Evolutionary conservation across 192 early-diverging fungal species (phyloP), one percentile per base, ranked within the genome.

Genomic region (Gryganskiella cystojenkinii): DNA sequence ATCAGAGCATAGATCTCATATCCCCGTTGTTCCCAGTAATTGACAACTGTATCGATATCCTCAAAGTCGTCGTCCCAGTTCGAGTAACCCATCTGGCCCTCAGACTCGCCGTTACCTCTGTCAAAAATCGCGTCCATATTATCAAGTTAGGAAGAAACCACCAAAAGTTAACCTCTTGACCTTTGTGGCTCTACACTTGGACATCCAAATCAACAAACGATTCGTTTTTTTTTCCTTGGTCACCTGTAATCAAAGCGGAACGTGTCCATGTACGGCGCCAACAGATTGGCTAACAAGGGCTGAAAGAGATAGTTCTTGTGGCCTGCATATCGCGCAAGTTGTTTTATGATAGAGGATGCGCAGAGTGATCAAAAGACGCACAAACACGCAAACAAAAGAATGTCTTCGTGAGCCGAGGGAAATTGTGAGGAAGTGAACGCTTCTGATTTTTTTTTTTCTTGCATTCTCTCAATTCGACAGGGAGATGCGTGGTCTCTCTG

Each of bases 211-310:
- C n/a, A n/a, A n/a, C n/a, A n/a, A n/a, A n/a, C n/a, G n/a, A n/a
- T n/a, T n/a, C n/a, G n/a, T n/a, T n/a, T n/a, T n/a, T n/a, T n/a
- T n/a, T n/a, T n/a, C n/a, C n/a, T n/a, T n/a, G n/a, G n/a, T n/a
- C n/a, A n/a, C 63, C 63, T 54, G 50, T 78, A 81, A 37, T 81
- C 80, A 37, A 81, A 81, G 15, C 80, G 74, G 56, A 81, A 81
- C 9, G 79, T 70, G 50, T 70, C 68, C 51, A 70, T 61, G 53
- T 28, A 55, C 1, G 63, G 53, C 1, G 68, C 51, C 20, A 70
- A 19, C 37, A 57, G 15, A 24, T 70, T 70, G 30, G 68, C 68
- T 22, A 70, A 24, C n/a, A 28, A 31, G 11, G 57, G 58, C 42
- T 60, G 68, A 35, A 60, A 70, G 30, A 58, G 37, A 50, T 70